Conservation (phyloP, 108 stramenopile species). For the Asterionellopsis glacialis region DNA sequence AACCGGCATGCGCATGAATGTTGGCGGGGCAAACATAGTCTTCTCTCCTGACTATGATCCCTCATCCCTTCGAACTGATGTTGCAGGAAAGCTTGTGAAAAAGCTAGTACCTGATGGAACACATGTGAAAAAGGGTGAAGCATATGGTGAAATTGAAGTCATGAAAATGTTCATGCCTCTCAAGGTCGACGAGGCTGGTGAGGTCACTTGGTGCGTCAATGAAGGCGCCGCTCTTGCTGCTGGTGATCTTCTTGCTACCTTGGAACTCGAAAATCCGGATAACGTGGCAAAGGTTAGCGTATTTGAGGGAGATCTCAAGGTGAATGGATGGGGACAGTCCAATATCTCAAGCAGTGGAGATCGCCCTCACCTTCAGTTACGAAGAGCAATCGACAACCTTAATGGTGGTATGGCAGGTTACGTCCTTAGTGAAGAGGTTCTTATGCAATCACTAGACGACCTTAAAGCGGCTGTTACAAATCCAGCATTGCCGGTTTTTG, state of each 20-base stretch:
- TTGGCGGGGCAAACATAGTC: conserved; percentile 85
- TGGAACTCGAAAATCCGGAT: conserved; percentile 94
- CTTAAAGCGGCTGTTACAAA: conserved; percentile 68
- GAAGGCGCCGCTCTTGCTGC: conserved; percentile 91
- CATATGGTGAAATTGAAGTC: conserved; percentile 97
- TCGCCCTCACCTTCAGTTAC: conserved; percentile 77
- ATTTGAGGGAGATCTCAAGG: conserved; percentile 68
- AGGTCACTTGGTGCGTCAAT: conserved; percentile 78
- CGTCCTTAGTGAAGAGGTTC: conserved; percentile 38
- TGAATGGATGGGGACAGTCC: conserved; percentile 58
- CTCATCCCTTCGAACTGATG: conserved; percentile 87
- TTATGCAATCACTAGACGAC: conserved; percentile 55
- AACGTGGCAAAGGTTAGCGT: conserved; percentile 70
- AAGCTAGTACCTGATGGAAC: conserved; percentile 90
- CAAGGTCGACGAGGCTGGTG: conserved; percentile 89
- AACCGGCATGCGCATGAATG: conserved; percentile 77
- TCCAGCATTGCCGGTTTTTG: conserved; percentile 76
- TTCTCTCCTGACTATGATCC: conserved; percentile 98
- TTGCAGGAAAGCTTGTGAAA: conserved; percentile 96
- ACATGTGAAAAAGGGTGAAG: conserved; percentile 84
- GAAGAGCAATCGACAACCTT: conserved; percentile 65
- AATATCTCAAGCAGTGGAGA: conserved; percentile 4
- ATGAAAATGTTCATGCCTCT: conserved; percentile 99
- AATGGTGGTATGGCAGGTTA: conserved; percentile 87
- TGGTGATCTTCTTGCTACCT: conserved; percentile 89